Evolutionary conservation across 495 filamentous ascomycete genomes (phyloP), one percentile per base, ranked within the genome.

Genomic region (Barbatosphaeria neglecta): DNA sequence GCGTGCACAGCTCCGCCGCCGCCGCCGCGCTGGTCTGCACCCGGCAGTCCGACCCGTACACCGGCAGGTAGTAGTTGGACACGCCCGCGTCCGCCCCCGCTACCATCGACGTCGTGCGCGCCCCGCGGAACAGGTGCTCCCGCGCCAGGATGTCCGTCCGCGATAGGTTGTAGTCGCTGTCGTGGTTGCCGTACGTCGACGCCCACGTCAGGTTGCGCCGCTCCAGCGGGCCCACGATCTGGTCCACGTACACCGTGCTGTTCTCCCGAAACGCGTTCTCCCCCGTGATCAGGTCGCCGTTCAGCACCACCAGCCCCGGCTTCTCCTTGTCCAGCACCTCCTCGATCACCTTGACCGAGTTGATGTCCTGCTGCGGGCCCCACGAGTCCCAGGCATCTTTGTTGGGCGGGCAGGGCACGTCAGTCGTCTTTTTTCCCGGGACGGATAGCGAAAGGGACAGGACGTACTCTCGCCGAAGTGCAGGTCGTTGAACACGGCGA

Each of bases 181-280:
- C 84, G 47, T 88, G 84, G 55, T 87, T 89, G 1, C 84, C 84
- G 48, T 87, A 88, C 0, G 82, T 80, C 3, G 74, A 79, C 0
- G 81, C 81, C 82, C 82, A 87, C 1, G 65, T 63, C 0, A 81
- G 54, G 5, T 65, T 61, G 4, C 66, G 66, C 2, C 71, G 41
- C 0, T 81, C 61, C 2, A 87, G 58, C 1, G 83, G 67, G 2
- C 39, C 47, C 15, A 86, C 76, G 5, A 87, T 76, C 35, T 72
- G 56, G 51, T 86, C 75, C 16, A 86, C 25, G 46, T 85, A 83
- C 18, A 62, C 43, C 66, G 37, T 61, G 65, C 73, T 72, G 52
- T 86, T 84, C 22, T 73, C 63, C 11, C 67, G 54, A 33, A 69
- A 76, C 1, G 75, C 75, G 46, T 78, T 77, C 50, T 87, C 80